Conservation (phyloP, 345 rosid genomes). For the Populus ilicifolia region DNA sequence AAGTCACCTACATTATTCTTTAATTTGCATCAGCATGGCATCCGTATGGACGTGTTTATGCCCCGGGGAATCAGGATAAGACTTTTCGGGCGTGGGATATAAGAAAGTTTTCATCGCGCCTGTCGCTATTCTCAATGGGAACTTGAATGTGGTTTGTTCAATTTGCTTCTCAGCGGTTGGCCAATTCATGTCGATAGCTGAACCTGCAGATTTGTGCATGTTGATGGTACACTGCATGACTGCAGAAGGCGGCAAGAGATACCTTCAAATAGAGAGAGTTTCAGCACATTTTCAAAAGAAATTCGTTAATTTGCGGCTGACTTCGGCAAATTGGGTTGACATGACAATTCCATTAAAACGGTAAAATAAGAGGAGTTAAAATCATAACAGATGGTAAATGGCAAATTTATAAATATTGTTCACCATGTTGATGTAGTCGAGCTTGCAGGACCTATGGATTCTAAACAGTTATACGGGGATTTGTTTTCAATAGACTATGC, state of each 20-base stretch:
- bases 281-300: no score
- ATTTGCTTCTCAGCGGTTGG: conserved; percentile 54
- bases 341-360: no score
- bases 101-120: conserved; percentile 39
- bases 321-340: no score
- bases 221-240: conserved; percentile 34
- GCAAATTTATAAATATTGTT: no score
- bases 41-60: conserved; percentile 44
- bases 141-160: conserved; percentile 52
- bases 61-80: conserved; percentile 62
- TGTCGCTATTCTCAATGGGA: conserved; percentile 46
- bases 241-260: conserved; percentile 47
- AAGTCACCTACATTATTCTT: conserved; percentile 54
- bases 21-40: conserved; percentile 57
- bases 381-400: no score
- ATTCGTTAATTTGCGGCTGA: no score
- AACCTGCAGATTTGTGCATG: conserved; percentile 64
- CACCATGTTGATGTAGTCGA: no score
- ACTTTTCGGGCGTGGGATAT: conserved; percentile 61
- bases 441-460: no score
- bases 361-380: no score
- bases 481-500: no score
- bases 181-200: conserved; percentile 49
- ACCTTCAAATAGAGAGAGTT: no score
- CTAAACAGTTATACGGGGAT: no score